phyloP scores from a whole-genome alignment of 345 rosid species.

The Eucalyptus curtisii region DNA sequence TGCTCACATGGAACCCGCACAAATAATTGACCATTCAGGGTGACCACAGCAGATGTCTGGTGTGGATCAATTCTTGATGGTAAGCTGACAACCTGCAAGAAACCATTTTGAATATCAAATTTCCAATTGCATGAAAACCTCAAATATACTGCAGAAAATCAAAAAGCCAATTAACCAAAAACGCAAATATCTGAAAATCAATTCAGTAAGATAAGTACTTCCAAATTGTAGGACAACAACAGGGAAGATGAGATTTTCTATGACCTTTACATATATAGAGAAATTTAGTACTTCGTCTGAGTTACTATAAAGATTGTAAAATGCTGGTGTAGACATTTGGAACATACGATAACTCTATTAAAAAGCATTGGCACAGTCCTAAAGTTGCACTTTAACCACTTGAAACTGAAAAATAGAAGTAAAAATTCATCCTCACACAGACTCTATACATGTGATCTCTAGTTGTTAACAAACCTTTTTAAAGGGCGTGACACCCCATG shows the following conservation, averaged over 20 bases:
- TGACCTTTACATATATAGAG: background rate
- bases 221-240: background rate
- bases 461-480: slow-evolving; percentile 34
- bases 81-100: slow-evolving; percentile 46
- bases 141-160: background rate
- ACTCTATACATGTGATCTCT: background rate
- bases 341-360: background rate
- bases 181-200: background rate
- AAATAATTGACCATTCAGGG: slow-evolving; percentile 56
- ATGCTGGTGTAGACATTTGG: background rate
- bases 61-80: slow-evolving; percentile 54
- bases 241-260: background rate
- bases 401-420: background rate
- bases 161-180: background rate
- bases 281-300: background rate
- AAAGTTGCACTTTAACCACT: background rate
- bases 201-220: background rate
- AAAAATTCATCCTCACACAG: background rate
- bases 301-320: background rate
- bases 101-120: background rate
- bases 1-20: slow-evolving; percentile 52
- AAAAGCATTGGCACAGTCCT: background rate
- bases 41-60: slow-evolving; percentile 70
- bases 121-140: background rate
- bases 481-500: slow-evolving; percentile 67